Evolutionary conservation across 805 yeast species (phyloP).

Genomic region (Barnettozyma populi): DNA sequence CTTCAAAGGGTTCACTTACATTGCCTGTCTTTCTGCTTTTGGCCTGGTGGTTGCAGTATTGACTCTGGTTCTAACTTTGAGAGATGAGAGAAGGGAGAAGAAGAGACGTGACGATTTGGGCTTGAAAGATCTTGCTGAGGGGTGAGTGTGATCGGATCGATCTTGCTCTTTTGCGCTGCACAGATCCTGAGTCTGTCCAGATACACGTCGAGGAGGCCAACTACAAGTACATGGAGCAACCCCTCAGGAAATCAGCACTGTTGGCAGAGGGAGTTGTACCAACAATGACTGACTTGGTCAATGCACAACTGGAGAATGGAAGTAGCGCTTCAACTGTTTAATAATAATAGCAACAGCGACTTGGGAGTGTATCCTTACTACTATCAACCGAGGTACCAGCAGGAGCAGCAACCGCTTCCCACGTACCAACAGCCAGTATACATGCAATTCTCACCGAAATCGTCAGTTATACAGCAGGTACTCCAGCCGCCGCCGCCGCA

Average conservation of each 20-base stretch:
- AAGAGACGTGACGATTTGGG: too few species aligned
- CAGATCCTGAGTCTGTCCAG: slow-evolving; percentile 3
- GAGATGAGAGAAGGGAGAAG: too few species aligned
- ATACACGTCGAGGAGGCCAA: slow-evolving; percentile 20
- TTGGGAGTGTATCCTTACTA: background rate
- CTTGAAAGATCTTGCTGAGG: too few species aligned
- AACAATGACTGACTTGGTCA: slow-evolving; percentile 26
- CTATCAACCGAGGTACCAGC: background rate
- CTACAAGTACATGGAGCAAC: slow-evolving; percentile 18
- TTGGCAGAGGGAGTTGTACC: slow-evolving; percentile 11
- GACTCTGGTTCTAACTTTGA: too few species aligned
- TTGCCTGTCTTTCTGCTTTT: too few species aligned
- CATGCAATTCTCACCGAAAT: background rate
- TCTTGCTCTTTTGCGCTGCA: slow-evolving; percentile 8
- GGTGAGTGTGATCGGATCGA: too few species aligned
- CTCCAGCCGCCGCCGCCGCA: background rate
- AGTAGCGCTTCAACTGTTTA: background rate
- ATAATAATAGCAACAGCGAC: background rate
- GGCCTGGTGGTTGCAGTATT: too few species aligned
- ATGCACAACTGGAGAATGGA: slow-evolving; percentile 19
- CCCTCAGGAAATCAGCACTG: slow-evolving; percentile 8
- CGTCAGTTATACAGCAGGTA: background rate
- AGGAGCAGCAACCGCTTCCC: background rate
- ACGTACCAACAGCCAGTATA: background rate
- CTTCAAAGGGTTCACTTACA: too few species aligned